Evolutionary conservation across 1,139 yeast genomes (phyloP), one percentile per base, ranked within the genome.

Genomic region (Zygosaccharomyces sapae): DNA sequence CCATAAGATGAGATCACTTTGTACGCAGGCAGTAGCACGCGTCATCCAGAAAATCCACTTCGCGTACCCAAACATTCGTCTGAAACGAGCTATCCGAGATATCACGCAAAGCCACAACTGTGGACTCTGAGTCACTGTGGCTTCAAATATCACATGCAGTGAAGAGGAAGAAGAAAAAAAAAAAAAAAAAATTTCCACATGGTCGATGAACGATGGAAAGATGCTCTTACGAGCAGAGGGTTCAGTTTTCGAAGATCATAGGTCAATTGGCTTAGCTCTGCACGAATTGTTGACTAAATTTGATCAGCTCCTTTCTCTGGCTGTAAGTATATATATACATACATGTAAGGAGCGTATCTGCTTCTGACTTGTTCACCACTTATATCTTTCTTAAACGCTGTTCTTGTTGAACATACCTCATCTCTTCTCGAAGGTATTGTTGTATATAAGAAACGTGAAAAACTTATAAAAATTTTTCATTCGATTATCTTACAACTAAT

Each of bases 381-480:
- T 30, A 4, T 12, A n/a, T 5, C 33, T 30, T 30, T n/a, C 7
- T 3, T 13, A 31, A 29, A 27, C 34, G 25, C 34, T 18, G 16
- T 29, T 18, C 34, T 27, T 31, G 20, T 7, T 8, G 18, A 18
- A 8, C 29, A 10, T 25, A 29, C 10, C 25, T 22, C 29, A 37
- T 37, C n/a, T 27, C 34, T 9, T 31, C 34, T 31, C 34, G 19
- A 31, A 18, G 9, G 30, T 27, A 27, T 27, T 16, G 13, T 16
- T 38, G 33, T 29, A 38, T 38, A 38, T 38, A 38, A 38, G 34
- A 20, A 10, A 18, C 34, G 41, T 29, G 41, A 38, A 38, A 38
- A 38, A 38, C 20, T 38, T 38, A 18, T 29, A 18, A 29, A 37
- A 31, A 31, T 5, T 31, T 31, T 31, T 31, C 34, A 31, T 31